phyloP scores from a whole-genome alignment of 2,329 filamentous ascomycete genomes.

The Diaporthe vaccinii region DNA sequence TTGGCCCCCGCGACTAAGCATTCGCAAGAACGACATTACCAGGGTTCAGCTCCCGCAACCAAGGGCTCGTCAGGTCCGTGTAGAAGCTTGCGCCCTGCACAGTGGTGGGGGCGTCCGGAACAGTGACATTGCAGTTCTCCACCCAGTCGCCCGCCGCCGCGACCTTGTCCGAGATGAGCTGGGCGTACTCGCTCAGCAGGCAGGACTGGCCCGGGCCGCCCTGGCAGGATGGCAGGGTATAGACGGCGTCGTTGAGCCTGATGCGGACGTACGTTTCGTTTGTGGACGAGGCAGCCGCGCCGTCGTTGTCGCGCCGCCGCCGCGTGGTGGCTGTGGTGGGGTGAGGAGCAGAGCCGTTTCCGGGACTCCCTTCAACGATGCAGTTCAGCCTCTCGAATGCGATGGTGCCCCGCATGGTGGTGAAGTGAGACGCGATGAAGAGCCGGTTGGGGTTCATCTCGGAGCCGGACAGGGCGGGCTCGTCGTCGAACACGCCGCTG shows the following conservation, averaged over 20 bases:
- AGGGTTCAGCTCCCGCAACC: constrained; percentile 48
- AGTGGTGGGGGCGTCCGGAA: constrained; percentile 53
- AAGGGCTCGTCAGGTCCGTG: constrained; percentile 58
- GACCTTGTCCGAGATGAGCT: constrained; percentile 60
- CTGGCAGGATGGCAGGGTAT: constrained; percentile 68
- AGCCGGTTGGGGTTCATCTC: constrained; percentile 61
- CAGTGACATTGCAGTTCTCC: constrained; percentile 61
- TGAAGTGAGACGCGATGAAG: constrained; percentile 68
- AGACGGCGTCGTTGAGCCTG: constrained; percentile 73
- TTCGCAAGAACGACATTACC: constrained; percentile 28
- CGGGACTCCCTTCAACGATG: constrained; percentile 38
- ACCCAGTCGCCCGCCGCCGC: constrained; percentile 64
- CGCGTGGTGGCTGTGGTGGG: too few relatives aligned
- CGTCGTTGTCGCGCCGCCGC: too few relatives aligned
- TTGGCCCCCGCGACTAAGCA: constrained; percentile 34
- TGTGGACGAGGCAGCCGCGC: constrained; percentile 29
- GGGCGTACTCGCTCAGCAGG: constrained; percentile 59
- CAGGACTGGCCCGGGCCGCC: constrained; percentile 69
- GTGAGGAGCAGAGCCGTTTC: constrained; percentile 15
- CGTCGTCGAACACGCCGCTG: constrained; percentile 72
- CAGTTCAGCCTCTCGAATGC: constrained; percentile 75
- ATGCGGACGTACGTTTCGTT: constrained; percentile 67
- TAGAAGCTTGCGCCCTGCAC: constrained; percentile 65
- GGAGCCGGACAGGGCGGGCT: constrained; percentile 62
- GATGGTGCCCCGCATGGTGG: constrained; percentile 75